Percentiles rank a stretch among this genome's conserved stretches.
phyloP scores from a whole-genome alignment of 2,329 filamentous ascomycete species.

The Aspergillus sclerotialis region DNA sequence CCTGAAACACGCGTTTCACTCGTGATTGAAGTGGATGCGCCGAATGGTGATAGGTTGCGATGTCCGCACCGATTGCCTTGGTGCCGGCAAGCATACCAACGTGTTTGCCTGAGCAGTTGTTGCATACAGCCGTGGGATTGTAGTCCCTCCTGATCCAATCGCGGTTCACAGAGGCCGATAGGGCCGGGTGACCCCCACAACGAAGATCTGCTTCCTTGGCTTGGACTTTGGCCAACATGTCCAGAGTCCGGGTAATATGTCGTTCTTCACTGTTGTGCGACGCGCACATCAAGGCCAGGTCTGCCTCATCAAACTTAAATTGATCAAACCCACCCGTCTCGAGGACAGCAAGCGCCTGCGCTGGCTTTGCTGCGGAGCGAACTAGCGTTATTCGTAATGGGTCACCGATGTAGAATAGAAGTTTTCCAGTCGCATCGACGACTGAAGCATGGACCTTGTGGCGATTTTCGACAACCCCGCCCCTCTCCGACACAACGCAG shows the following conservation, averaged over 20 bases:
- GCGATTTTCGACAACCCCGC: conserved; percentile 37
- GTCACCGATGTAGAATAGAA: conserved; percentile 37
- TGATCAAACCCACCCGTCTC: conserved; percentile 35
- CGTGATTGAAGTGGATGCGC: conserved; percentile 34
- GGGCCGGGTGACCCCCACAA: conserved; percentile 38
- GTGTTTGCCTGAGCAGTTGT: conserved; percentile 47
- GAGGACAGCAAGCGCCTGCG: conserved; percentile 39
- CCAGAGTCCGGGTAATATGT: conserved; percentile 32
- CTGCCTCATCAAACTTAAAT: conserved; percentile 32
- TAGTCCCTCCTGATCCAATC: conserved; percentile 35
- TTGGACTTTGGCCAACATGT: conserved; percentile 32
- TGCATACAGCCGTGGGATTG: conserved; percentile 32
- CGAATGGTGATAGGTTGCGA: conserved; percentile 29
- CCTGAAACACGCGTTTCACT: conserved; percentile 32
- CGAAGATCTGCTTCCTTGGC: conserved; percentile 31
- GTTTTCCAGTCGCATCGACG: conserved; percentile 29
- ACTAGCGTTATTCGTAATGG: conserved; percentile 36
- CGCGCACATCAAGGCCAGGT: conserved; percentile 43
- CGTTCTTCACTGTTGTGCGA: conserved; percentile 41
- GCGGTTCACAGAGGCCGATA: conserved; percentile 29
- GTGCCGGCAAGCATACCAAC: conserved; percentile 42
- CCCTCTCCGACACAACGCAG: conserved; percentile 31
- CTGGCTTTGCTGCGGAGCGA: conserved; percentile 43
- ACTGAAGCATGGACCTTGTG: conserved; percentile 40
- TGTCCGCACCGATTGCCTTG: conserved; percentile 25